These are phyloP conservation scores for Cyberlindnera misumaiensis DNA, from an alignment of 805 yeast species.

Conservation along the genomic window DNA sequence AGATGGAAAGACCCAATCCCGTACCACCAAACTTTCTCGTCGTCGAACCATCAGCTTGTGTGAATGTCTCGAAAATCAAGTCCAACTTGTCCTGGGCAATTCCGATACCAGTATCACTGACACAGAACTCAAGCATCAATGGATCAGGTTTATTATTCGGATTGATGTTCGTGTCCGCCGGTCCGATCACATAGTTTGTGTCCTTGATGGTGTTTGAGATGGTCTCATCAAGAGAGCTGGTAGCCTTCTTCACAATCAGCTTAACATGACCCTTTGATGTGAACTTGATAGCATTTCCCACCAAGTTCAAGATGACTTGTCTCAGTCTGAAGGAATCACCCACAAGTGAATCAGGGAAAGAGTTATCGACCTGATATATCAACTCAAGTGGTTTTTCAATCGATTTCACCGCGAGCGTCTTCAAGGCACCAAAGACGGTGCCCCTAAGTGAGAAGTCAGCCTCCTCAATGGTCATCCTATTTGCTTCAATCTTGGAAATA, in stretches of 20 bases:
- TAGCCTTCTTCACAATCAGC: constrained; percentile 60
- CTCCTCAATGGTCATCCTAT: constrained; percentile 87
- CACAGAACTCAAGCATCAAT: constrained; percentile 71
- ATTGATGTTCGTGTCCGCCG: constrained; percentile 17
- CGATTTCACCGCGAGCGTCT: constrained; percentile 84
- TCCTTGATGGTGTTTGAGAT: constrained; percentile 21
- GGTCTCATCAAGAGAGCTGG: constrained; percentile 17
- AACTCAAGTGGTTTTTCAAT: constrained; percentile 79
- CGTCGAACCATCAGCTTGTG: constrained; percentile 92
- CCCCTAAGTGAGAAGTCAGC: constrained; percentile 82
- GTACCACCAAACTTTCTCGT: constrained; percentile 92
- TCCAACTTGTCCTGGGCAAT: constrained; percentile 80
- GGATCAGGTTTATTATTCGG: constrained; percentile 22
- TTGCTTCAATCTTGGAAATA: constrained; percentile 90
- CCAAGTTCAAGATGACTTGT: constrained; percentile 79
- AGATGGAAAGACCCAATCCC: constrained; percentile 82
- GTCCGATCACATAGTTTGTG: constrained; percentile 24
- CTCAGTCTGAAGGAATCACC: constrained; percentile 87
- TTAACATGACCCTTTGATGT: constrained; percentile 80
- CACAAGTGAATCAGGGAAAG: constrained; percentile 79
- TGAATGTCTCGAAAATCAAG: constrained; percentile 80
- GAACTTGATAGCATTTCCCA: constrained; percentile 87
- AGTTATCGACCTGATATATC: constrained; percentile 74
- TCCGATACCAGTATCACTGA: constrained; percentile 87
- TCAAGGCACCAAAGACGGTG: constrained; percentile 84